phyloP scores from a whole-genome alignment of 31 red algal genomes.

The Asparagopsis taxiformis region DNA sequence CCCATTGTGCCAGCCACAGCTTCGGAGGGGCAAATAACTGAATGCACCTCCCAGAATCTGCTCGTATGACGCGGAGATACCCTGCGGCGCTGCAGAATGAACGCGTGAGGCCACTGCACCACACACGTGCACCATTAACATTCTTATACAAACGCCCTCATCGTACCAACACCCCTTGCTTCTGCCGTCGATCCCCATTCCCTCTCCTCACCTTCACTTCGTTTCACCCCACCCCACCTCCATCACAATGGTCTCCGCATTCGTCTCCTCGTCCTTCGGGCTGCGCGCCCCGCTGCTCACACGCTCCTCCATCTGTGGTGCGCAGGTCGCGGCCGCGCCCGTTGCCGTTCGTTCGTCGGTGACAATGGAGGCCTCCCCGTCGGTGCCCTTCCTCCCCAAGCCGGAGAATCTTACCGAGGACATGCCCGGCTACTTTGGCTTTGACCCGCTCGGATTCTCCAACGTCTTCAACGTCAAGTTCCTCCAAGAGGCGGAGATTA shows the following conservation, averaged over 20 bases:
- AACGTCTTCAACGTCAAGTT: conserved; percentile 78
- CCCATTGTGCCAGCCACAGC: too few relatives aligned
- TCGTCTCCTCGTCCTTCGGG: conserved; percentile 2
- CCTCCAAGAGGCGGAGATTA: conserved; percentile 81
- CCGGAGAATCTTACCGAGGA: conserved; percentile 36
- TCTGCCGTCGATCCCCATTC: not conserved
- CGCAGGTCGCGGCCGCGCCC: not conserved
- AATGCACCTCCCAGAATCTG: too few relatives aligned
- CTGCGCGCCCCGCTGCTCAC: conserved; percentile 1
- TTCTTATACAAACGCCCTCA: too few relatives aligned
- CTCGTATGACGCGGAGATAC: too few relatives aligned
- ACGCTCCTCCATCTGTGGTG: conserved; percentile 28
- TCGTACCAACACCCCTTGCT: not conserved
- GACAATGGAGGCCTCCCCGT: conserved; percentile 32
- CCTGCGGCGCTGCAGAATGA: too few relatives aligned
- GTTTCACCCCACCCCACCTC: not conserved
- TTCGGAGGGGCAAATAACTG: too few relatives aligned
- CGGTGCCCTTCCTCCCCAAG: conserved; percentile 65
- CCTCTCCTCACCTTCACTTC: not conserved
- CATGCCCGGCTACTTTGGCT: conserved; percentile 60
- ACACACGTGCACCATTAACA: too few relatives aligned
- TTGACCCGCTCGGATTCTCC: conserved; percentile 92
- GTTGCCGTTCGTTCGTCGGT: conserved; percentile 6
- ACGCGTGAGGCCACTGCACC: too few relatives aligned
- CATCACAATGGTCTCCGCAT: conserved; percentile 2